Base-by-base conservation (phyloP, 2,329 filamentous ascomycete species). In the Helminthosporium solani region DNA sequence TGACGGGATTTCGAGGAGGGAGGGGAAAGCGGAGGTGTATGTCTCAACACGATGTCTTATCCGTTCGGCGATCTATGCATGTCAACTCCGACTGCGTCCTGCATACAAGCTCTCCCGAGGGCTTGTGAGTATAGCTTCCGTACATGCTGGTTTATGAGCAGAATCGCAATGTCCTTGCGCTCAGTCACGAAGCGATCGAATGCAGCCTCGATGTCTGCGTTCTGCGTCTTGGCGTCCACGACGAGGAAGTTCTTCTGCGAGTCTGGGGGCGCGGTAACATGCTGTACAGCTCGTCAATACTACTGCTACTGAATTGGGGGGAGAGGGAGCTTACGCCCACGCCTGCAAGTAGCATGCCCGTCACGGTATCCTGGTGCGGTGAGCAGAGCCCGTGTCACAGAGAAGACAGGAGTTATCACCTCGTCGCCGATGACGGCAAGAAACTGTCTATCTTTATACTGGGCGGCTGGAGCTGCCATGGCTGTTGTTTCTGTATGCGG, bases 101-200 rank as follows among this genome's bases (percentile, higher is more conserved):
- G n/a, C 14, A 18, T 9, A 12, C 5, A 6, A 8, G 28, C 5
- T 31, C 12, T 14, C 14, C 28, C 14, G 5, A 12, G 28, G 7
- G 28, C 14, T 14, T 20, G 12, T 9, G n/a, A 28, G 11, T 9
- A 20, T 14, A 15, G 19, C 2, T 23, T 35, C n/a, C 80, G 49
- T 74, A 96, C 92, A 75, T 99, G 94, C 74, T 99, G 94, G 72
- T 99, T 99, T 73, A 99, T 97, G 57, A 99, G 76, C 50, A 99
- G 73, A 62, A 99, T 95, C 21, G 90, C 94, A 70, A 99, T 96
- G 68, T 99, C 94, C 73, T 97, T 97, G 68, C 94, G 81, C 72
- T 94, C 82, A 46, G 83, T 83, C 7, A 90, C 96, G 72, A 96
- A 97, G 57, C 80, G 81, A 55, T 95, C 87, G 69, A 99, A 99